A percentile compares a stretch with the other conserved stretches of the same genome.
Evolutionary conservation across 768 basidiomycete genomes (phyloP).

Genomic region (Lactarius quietus): DNA sequence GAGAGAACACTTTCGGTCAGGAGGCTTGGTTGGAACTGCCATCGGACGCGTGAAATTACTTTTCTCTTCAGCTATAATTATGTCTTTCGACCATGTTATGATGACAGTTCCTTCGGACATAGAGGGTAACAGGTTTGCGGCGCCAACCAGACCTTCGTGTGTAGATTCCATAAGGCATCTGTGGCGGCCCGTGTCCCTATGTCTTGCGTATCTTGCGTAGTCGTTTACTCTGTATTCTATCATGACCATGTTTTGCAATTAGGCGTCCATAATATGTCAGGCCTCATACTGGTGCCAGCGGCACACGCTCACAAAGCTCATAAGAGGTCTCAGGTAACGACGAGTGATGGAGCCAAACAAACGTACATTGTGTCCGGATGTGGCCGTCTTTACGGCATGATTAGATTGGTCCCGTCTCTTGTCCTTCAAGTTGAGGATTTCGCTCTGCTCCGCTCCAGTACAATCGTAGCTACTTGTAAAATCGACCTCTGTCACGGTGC

Average conservation of each 20-base stretch:
- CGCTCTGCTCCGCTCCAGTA: no score
- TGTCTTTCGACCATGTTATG: slow-evolving; percentile 18
- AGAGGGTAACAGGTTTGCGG: slow-evolving; percentile 14
- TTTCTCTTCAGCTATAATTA: slow-evolving; percentile 18
- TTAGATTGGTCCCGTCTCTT: no score
- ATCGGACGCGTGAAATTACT: slow-evolving; percentile 23
- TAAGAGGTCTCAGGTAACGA: neutral
- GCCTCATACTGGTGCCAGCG: neutral
- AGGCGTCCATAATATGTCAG: neutral
- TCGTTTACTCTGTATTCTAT: slow-evolving; percentile 24
- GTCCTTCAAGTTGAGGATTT: no score
- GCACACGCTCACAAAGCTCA: no score
- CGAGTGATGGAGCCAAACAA: neutral
- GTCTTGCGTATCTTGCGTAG: slow-evolving; percentile 25
- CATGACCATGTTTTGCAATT: slow-evolving; percentile 17
- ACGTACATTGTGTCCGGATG: neutral
- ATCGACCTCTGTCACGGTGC: neutral
- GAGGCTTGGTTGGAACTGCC: slow-evolving; percentile 25
- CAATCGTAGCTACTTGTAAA: neutral
- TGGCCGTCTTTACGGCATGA: neutral
- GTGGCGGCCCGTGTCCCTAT: slow-evolving; percentile 11
- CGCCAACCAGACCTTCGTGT: neutral
- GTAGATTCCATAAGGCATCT: slow-evolving; percentile 2
- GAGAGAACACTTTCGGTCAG: slow-evolving; percentile 91
- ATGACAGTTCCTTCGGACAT: slow-evolving; percentile 10